Evolutionary conservation across 169 alveolate genomes (phyloP).

Genomic region (Babesia microti): DNA sequence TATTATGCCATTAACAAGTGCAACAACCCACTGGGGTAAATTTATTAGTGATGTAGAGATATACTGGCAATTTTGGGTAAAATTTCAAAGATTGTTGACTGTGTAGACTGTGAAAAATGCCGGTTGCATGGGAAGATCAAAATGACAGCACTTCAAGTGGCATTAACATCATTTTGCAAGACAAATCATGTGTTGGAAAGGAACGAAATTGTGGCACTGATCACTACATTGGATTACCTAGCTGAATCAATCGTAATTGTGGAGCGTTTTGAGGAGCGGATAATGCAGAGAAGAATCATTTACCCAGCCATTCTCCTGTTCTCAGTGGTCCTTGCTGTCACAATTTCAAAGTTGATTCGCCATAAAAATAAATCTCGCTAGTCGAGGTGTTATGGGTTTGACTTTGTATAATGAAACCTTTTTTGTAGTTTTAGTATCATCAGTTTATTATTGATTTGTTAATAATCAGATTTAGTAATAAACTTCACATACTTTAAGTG

Average conservation of each 20-base stretch:
- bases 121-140: slow-evolving; percentile 80
- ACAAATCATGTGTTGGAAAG: slow-evolving; percentile 44
- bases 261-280: slow-evolving; percentile 19
- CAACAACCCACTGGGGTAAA: too few species aligned
- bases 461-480: too few species aligned
- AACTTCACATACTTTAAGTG: too few species aligned
- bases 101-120: slow-evolving; percentile 85
- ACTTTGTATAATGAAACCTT: too few species aligned
- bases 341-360: slow-evolving; percentile 11
- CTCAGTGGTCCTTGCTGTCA: slow-evolving; percentile 4
- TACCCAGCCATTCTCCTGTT: slow-evolving; percentile 25
- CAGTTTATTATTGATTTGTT: too few species aligned
- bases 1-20: neutral
- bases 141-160: slow-evolving; percentile 78
- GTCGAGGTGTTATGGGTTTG: too few species aligned
- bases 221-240: slow-evolving; percentile 62
- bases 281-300: slow-evolving; percentile 10
- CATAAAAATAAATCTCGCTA: neutral
- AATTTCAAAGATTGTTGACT: slow-evolving; percentile 66
- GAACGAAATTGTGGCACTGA: slow-evolving; percentile 70
- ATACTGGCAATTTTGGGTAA: slow-evolving; percentile 30
- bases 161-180: slow-evolving; percentile 49
- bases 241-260: slow-evolving; percentile 63
- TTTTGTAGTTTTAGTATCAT: too few species aligned
- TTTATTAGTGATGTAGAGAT: too few species aligned